Evolutionary conservation across 2,329 filamentous ascomycete genomes (phyloP), one percentile per base, ranked within the genome.

Genomic region (Colletotrichum echinochloae): DNA sequence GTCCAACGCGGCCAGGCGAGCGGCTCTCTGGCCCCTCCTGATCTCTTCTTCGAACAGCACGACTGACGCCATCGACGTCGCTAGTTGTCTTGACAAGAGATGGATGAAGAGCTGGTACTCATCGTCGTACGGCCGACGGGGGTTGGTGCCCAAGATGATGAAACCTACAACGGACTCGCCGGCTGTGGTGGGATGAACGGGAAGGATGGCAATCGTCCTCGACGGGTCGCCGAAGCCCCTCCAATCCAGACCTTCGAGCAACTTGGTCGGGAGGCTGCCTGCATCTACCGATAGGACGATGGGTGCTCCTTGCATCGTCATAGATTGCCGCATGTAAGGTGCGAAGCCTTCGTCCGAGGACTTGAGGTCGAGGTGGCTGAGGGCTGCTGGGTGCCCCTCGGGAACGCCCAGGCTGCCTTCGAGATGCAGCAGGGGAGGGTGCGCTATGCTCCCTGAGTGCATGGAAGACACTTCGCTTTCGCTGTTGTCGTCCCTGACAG

Each of bases 41-140:
- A 95, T 94, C 77, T 96, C 93, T 74, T 95, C 93, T 77, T 95
- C 93, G 68, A 95, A 95, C 1, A 96, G 80, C 0, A 95, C 92
- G 0, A 95, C 93, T 0, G 92, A 95, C 1, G 93, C 93, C 78
- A 95, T 86, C 0, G 92, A 94, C 0, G 93, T 95, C 11, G 91
- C 92, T 11, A 95, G 83, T 77, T 95, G 93, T 28, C 92, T 87
- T 56, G 90, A 91, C 6, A 95, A 81, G 1, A 95, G 84, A 74
- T 92, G 90, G 46, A 95, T 85, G 75, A 95, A 96, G 0, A 95
- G 83, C 72, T 89, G 88, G 76, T 95, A 96, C 74, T 95, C 93
- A 46, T 92, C 90, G 74, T 96, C 92, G 75, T 93, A 96, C 0
- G 92, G 93, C 60, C 93, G 86, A 51, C 92, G 85, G 1, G 94